phyloP scores from a whole-genome alignment of 176 grass and related monocot species.

The Tuctoria greenei region DNA sequence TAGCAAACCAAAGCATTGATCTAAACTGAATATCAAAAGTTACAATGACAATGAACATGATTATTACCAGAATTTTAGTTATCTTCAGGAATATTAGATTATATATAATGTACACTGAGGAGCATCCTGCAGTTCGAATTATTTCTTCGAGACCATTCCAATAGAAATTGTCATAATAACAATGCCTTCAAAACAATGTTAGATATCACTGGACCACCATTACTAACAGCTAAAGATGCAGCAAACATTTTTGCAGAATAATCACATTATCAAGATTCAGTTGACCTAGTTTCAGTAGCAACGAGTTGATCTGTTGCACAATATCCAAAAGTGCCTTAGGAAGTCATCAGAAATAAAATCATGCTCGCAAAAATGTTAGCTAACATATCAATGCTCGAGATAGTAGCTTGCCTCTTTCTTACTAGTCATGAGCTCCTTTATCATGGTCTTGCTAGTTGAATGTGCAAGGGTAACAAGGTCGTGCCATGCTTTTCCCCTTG shows the following conservation, averaged over 20 bases:
- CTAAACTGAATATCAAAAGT: neutral
- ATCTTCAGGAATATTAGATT: neutral
- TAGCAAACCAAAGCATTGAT: slow-evolving; percentile 7
- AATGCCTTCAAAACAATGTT: neutral
- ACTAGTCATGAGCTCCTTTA: slow-evolving; percentile 55
- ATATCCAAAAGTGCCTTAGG: neutral
- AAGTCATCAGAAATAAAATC: slow-evolving; percentile 3
- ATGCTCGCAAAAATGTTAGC: slow-evolving; percentile 23
- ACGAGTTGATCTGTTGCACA: neutral
- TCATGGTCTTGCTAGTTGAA: slow-evolving; percentile 59
- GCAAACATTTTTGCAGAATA: neutral
- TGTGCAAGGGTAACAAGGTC: slow-evolving; percentile 65
- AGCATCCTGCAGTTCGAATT: neutral
- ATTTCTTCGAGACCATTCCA: no score
- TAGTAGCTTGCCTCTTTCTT: slow-evolving; percentile 89
- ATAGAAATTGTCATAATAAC: neutral
- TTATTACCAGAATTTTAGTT: neutral
- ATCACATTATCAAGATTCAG: neutral
- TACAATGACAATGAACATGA: neutral
- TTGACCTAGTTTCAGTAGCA: neutral
- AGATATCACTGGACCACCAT: neutral
- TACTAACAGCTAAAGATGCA: neutral
- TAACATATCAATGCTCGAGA: slow-evolving; percentile 39
- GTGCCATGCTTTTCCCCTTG: slow-evolving; percentile 75
- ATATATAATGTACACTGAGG: neutral